Percentiles rank a stretch among this genome's conserved stretches.
Evolutionary conservation across 139 green algal species (phyloP).

Genomic region (Nannochloris sp.): DNA sequence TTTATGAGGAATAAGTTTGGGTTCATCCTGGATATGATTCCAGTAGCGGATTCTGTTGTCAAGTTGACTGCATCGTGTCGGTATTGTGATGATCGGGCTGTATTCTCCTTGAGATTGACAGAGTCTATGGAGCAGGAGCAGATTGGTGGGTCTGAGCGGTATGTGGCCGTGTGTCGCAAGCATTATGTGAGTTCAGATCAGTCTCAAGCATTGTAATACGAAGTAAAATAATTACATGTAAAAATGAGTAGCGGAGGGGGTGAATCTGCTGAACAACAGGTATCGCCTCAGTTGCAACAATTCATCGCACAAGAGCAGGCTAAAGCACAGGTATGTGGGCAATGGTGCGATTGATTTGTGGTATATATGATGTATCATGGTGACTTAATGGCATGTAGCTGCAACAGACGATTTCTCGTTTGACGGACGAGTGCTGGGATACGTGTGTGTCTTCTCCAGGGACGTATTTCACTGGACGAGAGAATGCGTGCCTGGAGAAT

Average conservation of each 20-base stretch:
- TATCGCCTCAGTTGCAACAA: conserved; percentile 14
- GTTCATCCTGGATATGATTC: conserved; percentile 61
- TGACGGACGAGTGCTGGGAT: conserved; percentile 38
- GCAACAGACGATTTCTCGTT: conserved; percentile 31
- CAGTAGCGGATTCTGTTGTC: conserved; percentile 60
- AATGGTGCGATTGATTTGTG: background rate
- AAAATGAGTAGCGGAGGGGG: background rate
- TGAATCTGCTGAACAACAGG: conserved; percentile 5
- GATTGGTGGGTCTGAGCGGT: conserved; percentile 73
- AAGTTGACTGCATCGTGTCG: conserved; percentile 60
- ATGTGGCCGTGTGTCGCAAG: conserved; percentile 64
- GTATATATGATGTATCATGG: background rate
- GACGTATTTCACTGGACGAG: conserved; percentile 6
- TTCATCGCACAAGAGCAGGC: conserved; percentile 21
- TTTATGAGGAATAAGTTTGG: conserved; percentile 56
- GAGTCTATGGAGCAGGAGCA: conserved; percentile 45
- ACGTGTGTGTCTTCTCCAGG: conserved; percentile 31
- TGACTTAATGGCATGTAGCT: conserved; percentile 3
- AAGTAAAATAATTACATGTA: too few relatives aligned
- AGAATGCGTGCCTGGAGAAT: conserved; percentile 32
- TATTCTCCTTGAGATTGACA: conserved; percentile 64
- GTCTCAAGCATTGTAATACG: background rate
- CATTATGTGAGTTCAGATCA: conserved; percentile 48
- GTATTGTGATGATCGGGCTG: conserved; percentile 44
- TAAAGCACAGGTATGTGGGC: conserved; percentile 14